phyloP scores from a whole-genome alignment of 768 basidiomycete genomes.

The Suillus subalutaceus region DNA sequence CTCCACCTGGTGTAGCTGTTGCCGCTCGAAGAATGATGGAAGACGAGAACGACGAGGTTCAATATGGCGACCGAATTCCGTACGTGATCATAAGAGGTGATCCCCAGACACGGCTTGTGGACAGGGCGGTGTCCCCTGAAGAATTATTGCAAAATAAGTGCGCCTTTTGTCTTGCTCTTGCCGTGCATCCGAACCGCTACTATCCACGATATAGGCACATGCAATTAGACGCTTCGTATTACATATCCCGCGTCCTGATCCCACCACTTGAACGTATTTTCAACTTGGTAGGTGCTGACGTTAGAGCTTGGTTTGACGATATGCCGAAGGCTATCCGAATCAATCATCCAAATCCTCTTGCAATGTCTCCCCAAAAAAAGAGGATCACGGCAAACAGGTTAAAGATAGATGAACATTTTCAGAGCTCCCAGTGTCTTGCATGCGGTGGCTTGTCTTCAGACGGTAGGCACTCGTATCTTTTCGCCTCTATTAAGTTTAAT shows the following conservation, averaged over 20 bases:
- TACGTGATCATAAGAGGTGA: slow-evolving; percentile 81
- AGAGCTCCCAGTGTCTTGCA: slow-evolving; percentile 66
- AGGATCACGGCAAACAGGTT: slow-evolving; percentile 37
- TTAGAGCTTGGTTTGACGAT: slow-evolving; percentile 82
- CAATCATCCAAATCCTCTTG: slow-evolving; percentile 38
- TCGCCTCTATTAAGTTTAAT: not conserved
- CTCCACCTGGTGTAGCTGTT: slow-evolving; percentile 90
- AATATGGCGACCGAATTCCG: slow-evolving; percentile 92
- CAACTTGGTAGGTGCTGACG: slow-evolving; percentile 87
- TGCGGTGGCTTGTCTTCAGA: slow-evolving; percentile 61
- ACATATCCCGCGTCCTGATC: slow-evolving; percentile 85
- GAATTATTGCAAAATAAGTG: slow-evolving; percentile 70
- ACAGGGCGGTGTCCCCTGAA: slow-evolving; percentile 74
- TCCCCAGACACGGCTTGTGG: slow-evolving; percentile 65
- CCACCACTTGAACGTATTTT: slow-evolving; percentile 91
- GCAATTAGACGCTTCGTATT: slow-evolving; percentile 85
- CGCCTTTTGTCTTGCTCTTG: slow-evolving; percentile 16
- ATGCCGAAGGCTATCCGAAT: slow-evolving; percentile 68
- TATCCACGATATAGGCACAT: slow-evolving; percentile 47
- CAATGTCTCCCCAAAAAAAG: slow-evolving; percentile 41
- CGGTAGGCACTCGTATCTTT: slow-evolving; percentile 38
- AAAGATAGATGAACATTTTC: slow-evolving; percentile 79
- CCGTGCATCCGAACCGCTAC: slow-evolving; percentile 4
- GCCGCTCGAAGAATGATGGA: slow-evolving; percentile 73
- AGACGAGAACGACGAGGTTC: slow-evolving; percentile 83